Evolutionary conservation across 345 rosid genomes (phyloP).

Genomic region (Citropsis articulata): DNA sequence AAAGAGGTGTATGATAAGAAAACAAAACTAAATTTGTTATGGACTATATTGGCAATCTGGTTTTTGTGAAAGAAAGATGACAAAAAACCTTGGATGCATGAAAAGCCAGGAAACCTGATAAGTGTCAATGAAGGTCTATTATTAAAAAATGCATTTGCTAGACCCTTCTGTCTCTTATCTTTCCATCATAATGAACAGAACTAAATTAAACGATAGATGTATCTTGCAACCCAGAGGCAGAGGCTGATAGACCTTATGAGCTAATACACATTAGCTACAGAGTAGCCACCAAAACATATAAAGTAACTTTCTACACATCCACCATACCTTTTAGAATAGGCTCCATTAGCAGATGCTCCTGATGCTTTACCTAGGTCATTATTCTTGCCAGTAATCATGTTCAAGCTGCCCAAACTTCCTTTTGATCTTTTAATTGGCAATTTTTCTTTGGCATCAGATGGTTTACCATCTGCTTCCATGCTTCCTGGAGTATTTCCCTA

Average conservation of each 20-base stretch:
- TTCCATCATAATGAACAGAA: not conserved
- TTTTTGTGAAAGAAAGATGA: not conserved
- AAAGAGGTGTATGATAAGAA: not conserved
- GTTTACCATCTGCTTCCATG: conserved; percentile 72
- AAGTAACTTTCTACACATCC: not conserved
- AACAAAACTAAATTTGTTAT: not conserved
- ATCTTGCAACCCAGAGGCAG: not conserved
- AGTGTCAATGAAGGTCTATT: not conserved
- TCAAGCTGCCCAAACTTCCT: conserved; percentile 97
- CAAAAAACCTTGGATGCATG: not conserved
- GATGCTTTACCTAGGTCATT: conserved; percentile 66
- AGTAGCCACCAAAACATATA: not conserved
- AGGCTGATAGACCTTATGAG: conserved; percentile 3
- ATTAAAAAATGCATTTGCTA: not conserved
- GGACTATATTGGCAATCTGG: not conserved
- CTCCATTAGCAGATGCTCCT: conserved; percentile 79
- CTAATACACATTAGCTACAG: not conserved
- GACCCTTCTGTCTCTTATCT: not conserved
- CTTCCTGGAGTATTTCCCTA: conserved; percentile 78
- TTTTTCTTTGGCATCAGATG: conserved; percentile 85
- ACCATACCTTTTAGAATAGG: conserved; percentile 76
- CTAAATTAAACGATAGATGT: not conserved
- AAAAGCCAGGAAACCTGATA: not conserved
- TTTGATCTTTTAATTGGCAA: conserved; percentile 96
- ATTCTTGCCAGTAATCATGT: conserved; percentile 83